Evolutionary conservation across 129 eudicot genomes (phyloP).

Genomic region (Cynara cardunculus): DNA sequence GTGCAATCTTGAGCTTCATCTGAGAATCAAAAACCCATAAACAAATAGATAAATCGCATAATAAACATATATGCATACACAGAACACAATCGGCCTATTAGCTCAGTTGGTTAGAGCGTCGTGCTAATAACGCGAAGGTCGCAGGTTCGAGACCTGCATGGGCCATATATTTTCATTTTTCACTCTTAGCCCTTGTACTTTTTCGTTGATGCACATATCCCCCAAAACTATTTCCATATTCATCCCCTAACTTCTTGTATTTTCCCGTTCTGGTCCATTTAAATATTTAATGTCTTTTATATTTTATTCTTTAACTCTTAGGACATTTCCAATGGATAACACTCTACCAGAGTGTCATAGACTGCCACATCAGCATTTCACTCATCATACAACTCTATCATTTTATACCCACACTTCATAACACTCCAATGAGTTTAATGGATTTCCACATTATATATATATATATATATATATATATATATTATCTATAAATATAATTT

Average conservation of each 20-base stretch:
- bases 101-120: conserved; percentile 96
- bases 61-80: too few species aligned
- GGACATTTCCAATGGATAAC: too few species aligned
- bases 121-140: conserved; percentile 89
- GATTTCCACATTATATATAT: too few species aligned
- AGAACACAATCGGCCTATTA: conserved; percentile 39
- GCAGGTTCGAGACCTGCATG: conserved; percentile 94
- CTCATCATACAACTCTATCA: too few species aligned
- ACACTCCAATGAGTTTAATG: too few species aligned
- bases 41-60: background rate
- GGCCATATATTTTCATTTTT: conserved; percentile 32
- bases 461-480: too few species aligned
- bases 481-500: too few species aligned
- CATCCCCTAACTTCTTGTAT: background rate
- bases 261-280: background rate
- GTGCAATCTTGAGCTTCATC: background rate
- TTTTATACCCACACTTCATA: too few species aligned
- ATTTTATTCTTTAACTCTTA: background rate
- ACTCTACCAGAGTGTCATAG: too few species aligned
- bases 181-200: background rate
- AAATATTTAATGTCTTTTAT: too few species aligned
- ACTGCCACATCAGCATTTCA: too few species aligned
- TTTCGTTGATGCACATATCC: background rate
- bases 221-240: background rate
- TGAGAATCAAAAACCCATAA: background rate